These are phyloP conservation scores for Kwoniella heveanensis DNA, from an alignment of 768 basidiomycete species.

Conservation along the genomic window DNA sequence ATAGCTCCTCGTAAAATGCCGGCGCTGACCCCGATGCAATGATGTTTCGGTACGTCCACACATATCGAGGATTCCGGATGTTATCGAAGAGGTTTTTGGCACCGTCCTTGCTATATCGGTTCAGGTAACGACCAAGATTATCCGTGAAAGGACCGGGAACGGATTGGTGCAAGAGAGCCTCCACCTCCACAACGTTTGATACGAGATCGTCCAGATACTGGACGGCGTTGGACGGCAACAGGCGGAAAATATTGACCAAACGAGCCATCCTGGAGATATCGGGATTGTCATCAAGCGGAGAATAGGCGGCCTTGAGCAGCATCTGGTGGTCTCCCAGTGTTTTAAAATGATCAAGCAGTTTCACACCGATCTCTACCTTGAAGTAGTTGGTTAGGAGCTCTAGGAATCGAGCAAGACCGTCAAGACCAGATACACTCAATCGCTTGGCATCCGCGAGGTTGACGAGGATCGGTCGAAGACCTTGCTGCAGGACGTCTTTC, in stretches of 20 bases:
- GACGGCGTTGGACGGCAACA: conserved; percentile 83
- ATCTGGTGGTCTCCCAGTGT: conserved; percentile 86
- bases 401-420: conserved; percentile 88
- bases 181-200: conserved; percentile 84
- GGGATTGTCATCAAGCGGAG: conserved; percentile 79
- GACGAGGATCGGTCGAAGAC: conserved; percentile 93
- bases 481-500: conserved; percentile 91
- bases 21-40: conserved; percentile 78
- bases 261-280: conserved; percentile 89
- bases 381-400: conserved; percentile 97
- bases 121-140: conserved; percentile 84
- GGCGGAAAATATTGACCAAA: conserved; percentile 95
- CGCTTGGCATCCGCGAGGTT: conserved; percentile 95
- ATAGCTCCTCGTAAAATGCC: conserved; percentile 57
- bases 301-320: conserved; percentile 73
- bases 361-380: conserved; percentile 98
- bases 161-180: conserved; percentile 87
- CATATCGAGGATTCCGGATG: conserved; percentile 73
- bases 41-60: conserved; percentile 81
- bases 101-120: conserved; percentile 84
- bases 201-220: conserved; percentile 88
- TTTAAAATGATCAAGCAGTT: conserved; percentile 93
- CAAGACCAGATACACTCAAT: conserved; percentile 80
- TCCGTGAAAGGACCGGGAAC: conserved; percentile 87
- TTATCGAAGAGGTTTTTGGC: conserved; percentile 80